Evolutionary conservation across 495 filamentous ascomycete species (phyloP), one percentile per base, ranked within the genome.

Genomic region (Neurospora cerealis): DNA sequence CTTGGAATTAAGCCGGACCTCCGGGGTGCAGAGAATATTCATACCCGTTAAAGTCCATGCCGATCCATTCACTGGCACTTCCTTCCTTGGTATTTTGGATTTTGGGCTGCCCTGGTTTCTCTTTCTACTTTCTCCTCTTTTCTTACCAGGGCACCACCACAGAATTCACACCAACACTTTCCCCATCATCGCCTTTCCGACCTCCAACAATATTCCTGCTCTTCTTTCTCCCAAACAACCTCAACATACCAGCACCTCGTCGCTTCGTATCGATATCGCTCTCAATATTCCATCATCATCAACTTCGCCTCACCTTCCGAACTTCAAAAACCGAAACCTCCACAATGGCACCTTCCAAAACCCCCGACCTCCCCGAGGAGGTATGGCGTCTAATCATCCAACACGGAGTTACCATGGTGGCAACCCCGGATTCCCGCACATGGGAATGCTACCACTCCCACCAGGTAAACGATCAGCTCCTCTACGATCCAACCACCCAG

Each of bases 221-320:
- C 4, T n/a, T 7, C 9, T n/a, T n/a, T n/a, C 19, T 3, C 0
- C 6, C 0, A 19, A 19, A 11, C 9, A 48, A 48, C n/a, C 44
- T 24, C n/a, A 21, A 21, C 44, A 9, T 46, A n/a, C 42, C 3
- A n/a, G 1, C 44, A 46, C 19, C 46, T 24, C 4, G 4, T 54
- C 21, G 21, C 46, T 15, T 54, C 46, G 3, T 48, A 5, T 1
- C 32, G 32, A 34, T 10, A 48, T 48, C n/a, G 44, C 44, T 48
- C 44, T 48, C 21, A 4, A 24, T 5, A 24, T 24, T 11, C 9
- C n/a, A 24, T 54, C 46, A 4, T 24, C 21, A 24, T 11, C 21
- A 13, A 13, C n/a, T 24, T 24, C 46, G 5, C 10, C 46, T 24
- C 10, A 54, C 46, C 21, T 54, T 24, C 21, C 21, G 1, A 13